These are phyloP conservation scores for Citrus inodora DNA, from an alignment of 345 rosid genomes.

Conservation along the genomic window DNA sequence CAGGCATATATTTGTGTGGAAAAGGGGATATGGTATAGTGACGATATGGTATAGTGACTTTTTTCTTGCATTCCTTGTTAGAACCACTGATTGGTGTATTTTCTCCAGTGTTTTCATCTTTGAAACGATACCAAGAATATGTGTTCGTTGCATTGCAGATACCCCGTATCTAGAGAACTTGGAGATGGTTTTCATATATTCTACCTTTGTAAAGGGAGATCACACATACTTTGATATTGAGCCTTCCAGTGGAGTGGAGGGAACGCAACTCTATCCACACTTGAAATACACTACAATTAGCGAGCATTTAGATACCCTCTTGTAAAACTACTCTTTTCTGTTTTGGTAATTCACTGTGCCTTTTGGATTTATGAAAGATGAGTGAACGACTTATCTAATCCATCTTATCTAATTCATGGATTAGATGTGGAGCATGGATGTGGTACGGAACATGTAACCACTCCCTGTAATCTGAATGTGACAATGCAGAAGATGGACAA, in stretches of 20 bases:
- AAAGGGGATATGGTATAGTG: background rate
- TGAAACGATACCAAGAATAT: background rate
- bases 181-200: constrained; percentile 46
- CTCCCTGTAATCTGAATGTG: background rate
- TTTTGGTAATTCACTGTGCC: background rate
- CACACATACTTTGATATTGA: constrained; percentile 48
- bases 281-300: constrained; percentile 44
- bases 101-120: background rate
- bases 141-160: constrained; percentile 34
- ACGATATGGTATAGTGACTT: background rate
- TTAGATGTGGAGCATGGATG: background rate
- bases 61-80: background rate
- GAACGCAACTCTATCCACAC: constrained; percentile 44
- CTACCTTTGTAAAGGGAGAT: constrained; percentile 54
- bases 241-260: constrained; percentile 40
- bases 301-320: constrained; percentile 37
- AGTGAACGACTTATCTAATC: background rate
- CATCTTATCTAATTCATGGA: background rate
- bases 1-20: background rate
- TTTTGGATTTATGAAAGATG: background rate
- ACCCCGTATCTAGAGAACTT: constrained; percentile 43
- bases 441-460: background rate
- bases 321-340: constrained; percentile 6
- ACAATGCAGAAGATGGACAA: background rate
- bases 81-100: background rate